Conservation (phyloP, 495 filamentous ascomycete species). For the Aspergillus coremiiformis region DNA sequence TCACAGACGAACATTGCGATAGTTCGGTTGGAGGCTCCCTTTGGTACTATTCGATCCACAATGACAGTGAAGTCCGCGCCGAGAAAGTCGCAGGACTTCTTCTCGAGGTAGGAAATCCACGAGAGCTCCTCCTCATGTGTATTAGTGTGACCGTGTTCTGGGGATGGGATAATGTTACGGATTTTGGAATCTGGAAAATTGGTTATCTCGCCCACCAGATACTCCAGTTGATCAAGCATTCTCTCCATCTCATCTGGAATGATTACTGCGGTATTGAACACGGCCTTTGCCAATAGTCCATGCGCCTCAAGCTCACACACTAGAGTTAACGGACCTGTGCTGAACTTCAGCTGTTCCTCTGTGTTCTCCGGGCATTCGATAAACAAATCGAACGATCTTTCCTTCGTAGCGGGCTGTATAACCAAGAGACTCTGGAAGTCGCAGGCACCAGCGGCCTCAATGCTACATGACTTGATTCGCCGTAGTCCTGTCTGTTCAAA, state of each 20-base stretch:
- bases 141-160: neutral
- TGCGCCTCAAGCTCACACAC: slow-evolving; percentile 9
- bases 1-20: neutral
- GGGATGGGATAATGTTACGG: neutral
- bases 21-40: neutral
- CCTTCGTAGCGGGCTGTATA: neutral
- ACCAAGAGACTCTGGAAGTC: slow-evolving; percentile 25
- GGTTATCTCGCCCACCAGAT: neutral
- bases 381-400: neutral
- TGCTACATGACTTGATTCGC: slow-evolving; percentile 13
- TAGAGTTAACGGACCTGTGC: neutral
- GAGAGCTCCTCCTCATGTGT: neutral
- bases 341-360: neutral
- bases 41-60: neutral
- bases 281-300: slow-evolving; percentile 46
- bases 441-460: slow-evolving; percentile 20
- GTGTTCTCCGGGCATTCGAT: neutral
- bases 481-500: neutral
- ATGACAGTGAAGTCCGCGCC: neutral
- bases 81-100: neutral
- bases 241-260: neutral
- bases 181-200: neutral
- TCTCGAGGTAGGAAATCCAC: neutral
- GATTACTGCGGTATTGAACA: slow-evolving; percentile 21
- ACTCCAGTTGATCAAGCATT: neutral